Evolutionary conservation across 768 basidiomycete genomes (phyloP), one percentile per base, ranked within the genome.

Genomic region (Amanita subjunquillea): DNA sequence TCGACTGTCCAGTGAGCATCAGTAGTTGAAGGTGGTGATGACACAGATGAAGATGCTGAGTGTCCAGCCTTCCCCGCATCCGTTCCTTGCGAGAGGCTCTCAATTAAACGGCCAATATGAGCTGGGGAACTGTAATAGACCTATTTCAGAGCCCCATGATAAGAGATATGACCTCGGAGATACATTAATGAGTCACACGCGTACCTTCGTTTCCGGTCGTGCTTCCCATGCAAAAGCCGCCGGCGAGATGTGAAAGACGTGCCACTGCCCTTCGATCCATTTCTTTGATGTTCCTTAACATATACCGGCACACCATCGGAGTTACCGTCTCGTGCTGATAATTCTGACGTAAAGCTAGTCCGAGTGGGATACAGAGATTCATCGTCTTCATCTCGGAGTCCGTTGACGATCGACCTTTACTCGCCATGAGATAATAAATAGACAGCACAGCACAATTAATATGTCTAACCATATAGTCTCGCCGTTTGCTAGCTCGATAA

Each of bases 141-240:
- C 85, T 88, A 64, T 57, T 55, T 54, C 40, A 60, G 7, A 38
- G 50, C 45, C 57, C 52, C 60, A 64, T 51, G 61, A 67, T 17
- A 17, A 17, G 17, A 17, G 17, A 17, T 17, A 17, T 62, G 60
- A 59, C 48, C 52, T 36, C 52, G 39, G 53, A 56, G 57, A 56
- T 15, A 13, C 15, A 47, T 7, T 20, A 17, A 9, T 5, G n/a
- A 29, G 9, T 34, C 22, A 12, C 51, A 53, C 60, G 65, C 72
- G 56, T 66, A 86, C 89, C 80, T 91, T 91, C 32, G 90, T 92
- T 63, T 92, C 89, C 57, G 90, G 89, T 46, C 85, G 78, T 58
- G 69, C 66, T 79, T 75, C 63, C 73, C 73, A 67, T 76, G 73
- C 55, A 65, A 62, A 34, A 68, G 53, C 62, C 80, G 85, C 69